Percentiles rank a stretch among this genome's conserved stretches.
Conservation (phyloP, 2,329 filamentous ascomycete species). For the Arthrobotrys conoides region DNA sequence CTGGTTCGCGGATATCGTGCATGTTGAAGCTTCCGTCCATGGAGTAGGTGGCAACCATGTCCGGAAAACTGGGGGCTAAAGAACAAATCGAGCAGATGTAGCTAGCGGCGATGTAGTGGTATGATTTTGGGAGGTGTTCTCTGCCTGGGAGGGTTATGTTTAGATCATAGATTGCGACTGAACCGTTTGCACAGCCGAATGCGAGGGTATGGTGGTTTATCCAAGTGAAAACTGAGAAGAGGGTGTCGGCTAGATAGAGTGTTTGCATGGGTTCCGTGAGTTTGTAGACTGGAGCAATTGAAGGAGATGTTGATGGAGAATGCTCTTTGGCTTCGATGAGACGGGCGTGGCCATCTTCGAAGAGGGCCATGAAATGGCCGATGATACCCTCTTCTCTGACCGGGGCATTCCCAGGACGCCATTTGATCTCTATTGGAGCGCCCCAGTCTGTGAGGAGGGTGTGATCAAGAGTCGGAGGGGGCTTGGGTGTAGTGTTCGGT, state of each 20-base stretch:
- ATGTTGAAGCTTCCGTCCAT: constrained; percentile 70
- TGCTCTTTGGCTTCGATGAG: constrained; percentile 66
- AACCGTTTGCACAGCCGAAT: constrained; percentile 69
- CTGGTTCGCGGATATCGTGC: constrained; percentile 69
- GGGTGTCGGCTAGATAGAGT: constrained; percentile 41
- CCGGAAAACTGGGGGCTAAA: constrained; percentile 70
- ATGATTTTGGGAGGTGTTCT: constrained; percentile 67
- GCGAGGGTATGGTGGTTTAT: constrained; percentile 69
- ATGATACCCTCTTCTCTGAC: constrained; percentile 64
- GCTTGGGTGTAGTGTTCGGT: constrained; percentile 64
- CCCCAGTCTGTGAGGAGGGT: constrained; percentile 71
- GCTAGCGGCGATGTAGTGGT: constrained; percentile 67
- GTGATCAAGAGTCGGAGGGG: constrained; percentile 67
- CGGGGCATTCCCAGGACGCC: constrained; percentile 68
- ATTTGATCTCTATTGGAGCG: constrained; percentile 68
- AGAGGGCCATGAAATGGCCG: constrained; percentile 70
- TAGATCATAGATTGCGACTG: constrained; percentile 68
- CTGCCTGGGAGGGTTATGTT: constrained; percentile 44
- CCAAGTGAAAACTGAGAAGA: constrained; percentile 69
- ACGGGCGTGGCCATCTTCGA: constrained; percentile 69
- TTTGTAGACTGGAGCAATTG: constrained; percentile 66
- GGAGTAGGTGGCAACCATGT: constrained; percentile 68
- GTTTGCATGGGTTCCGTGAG: constrained; percentile 68
- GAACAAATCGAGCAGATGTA: constrained; percentile 70
- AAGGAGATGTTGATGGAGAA: constrained; percentile 64